Conservation (phyloP, 352 stramenopile species). For the Globisporangium parvum region DNA sequence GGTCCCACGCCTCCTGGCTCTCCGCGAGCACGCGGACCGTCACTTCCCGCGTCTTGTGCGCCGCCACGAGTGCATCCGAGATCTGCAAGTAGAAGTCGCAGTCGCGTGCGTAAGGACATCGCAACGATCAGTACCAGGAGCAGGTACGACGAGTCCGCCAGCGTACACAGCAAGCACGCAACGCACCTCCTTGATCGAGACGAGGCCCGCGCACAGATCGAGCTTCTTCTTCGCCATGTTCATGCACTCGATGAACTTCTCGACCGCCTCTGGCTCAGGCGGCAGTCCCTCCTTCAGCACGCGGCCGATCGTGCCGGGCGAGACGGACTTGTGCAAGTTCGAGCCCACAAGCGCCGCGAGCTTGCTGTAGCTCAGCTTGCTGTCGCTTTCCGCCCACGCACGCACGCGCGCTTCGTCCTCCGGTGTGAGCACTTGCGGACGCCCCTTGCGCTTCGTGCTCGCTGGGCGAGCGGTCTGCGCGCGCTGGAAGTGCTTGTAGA, state of each 20-base stretch:
- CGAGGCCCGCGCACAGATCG: conserved; percentile 4
- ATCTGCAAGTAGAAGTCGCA: background rate
- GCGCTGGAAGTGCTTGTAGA: conserved; percentile 11
- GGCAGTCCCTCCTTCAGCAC: conserved; percentile 6
- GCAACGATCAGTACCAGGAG: background rate
- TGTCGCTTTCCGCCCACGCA: conserved; percentile 4
- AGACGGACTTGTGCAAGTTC: conserved; percentile 8
- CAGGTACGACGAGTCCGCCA: background rate
- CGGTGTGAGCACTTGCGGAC: conserved; percentile 5
- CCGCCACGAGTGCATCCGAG: background rate
- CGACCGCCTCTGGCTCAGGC: conserved; percentile 3
- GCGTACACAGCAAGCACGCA: background rate
- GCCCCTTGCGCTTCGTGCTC: conserved; percentile 9
- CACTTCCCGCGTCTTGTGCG: conserved; percentile 4
- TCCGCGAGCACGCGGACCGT: conserved; percentile 5
- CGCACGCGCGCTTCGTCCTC: conserved; percentile 7
- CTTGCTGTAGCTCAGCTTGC: conserved; percentile 8
- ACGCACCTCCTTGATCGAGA: background rate
- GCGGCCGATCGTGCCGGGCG: conserved; percentile 7
- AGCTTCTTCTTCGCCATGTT: conserved; percentile 10
- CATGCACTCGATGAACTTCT: conserved; percentile 9
- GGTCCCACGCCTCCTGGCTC: conserved; percentile 6
- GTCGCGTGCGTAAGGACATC: background rate
- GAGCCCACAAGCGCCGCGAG: conserved; percentile 6
- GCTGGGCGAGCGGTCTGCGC: conserved; percentile 1